Base-by-base conservation (phyloP, 495 filamentous ascomycete species). In the Tirmania nivea region DNA sequence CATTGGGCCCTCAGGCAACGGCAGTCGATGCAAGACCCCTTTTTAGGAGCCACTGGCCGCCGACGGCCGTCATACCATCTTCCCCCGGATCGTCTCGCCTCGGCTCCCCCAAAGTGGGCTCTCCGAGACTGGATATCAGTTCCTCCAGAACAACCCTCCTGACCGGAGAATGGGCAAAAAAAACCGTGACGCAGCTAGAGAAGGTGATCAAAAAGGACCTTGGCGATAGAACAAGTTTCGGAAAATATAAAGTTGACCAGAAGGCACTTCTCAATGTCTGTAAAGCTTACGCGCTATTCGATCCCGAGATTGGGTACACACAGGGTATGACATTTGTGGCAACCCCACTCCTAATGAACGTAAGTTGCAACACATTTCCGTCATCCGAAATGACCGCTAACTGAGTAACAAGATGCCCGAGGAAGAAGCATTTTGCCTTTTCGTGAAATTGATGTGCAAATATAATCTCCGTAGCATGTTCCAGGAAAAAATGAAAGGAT, bases 301-400 rank as follows among this genome's bases (percentile, higher is more conserved):
- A 99, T 66, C 86, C 93, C 54, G 79, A 72, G 9, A 89, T 99
- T 9, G 88, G 90, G 14, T 99, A 99, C 69, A 90, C 90, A 7
- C 90, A 99, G 65, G 90, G 90, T 56, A 96, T 99, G 83, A 99
- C 95, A 57, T 99, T 99, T 63, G 78, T 99, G 52, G 83, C 81
- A 16, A 96, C 95, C 83, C 90, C 92, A n/a, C 66, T 99, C 34
- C 73, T 99, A 6, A 94, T 99, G 67, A 96, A 94, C 64, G 84
- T 86, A 70, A 75, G 80, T 66, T 35, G 25, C 2, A 48, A 50
- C 21, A 3, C 14, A 35, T n/a, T 31, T 39, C 25, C 11, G 45
- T 59, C 34, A 57, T 34, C 37, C 35, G 10, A 21, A 19, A 20
- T 34, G 3, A 37, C 48, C 31, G 20, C 37, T 54, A 31, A 57